Conservation (phyloP, 2,329 filamentous ascomycete species). For the Cryphonectria parasitica region DNA sequence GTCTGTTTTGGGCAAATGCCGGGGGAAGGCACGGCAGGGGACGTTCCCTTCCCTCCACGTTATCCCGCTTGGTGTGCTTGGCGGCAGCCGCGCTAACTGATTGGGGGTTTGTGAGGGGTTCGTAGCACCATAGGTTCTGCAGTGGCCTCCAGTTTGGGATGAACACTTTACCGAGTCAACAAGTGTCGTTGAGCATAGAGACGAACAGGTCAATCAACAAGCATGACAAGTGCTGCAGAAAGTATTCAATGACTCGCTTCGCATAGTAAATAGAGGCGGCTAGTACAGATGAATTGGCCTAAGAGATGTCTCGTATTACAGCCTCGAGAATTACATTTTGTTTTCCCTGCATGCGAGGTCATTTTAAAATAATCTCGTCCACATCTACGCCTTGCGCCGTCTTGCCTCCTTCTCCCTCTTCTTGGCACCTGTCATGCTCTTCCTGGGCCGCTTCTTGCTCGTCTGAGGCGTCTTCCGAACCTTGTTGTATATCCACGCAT, state of each 20-base stretch:
- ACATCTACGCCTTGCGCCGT: constrained; percentile 4
- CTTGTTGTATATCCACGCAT: constrained; percentile 69
- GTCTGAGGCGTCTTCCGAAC: constrained; percentile 48
- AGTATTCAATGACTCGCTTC: too few species aligned
- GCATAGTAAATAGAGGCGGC: not conserved
- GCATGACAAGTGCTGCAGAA: not conserved
- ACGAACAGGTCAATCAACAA: not conserved
- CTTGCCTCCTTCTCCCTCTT: constrained; percentile 29
- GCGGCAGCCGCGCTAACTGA: constrained; percentile 1
- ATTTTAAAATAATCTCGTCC: not conserved
- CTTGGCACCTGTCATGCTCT: constrained; percentile 62
- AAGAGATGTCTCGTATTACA: not conserved
- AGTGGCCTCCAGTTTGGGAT: too few species aligned
- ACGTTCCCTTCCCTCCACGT: not conserved
- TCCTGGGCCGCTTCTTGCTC: constrained; percentile 62
- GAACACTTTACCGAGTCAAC: not conserved
- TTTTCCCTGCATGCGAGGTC: not conserved
- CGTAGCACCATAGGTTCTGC: too few species aligned
- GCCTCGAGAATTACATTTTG: not conserved
- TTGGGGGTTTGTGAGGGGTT: not conserved
- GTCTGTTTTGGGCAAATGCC: not conserved
- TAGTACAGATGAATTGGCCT: not conserved
- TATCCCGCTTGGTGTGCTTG: not conserved
- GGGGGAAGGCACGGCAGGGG: not conserved
- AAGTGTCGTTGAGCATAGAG: not conserved